Conservation (phyloP, 495 filamentous ascomycete species). For the Podospora bellae-mahoneyi region DNA sequence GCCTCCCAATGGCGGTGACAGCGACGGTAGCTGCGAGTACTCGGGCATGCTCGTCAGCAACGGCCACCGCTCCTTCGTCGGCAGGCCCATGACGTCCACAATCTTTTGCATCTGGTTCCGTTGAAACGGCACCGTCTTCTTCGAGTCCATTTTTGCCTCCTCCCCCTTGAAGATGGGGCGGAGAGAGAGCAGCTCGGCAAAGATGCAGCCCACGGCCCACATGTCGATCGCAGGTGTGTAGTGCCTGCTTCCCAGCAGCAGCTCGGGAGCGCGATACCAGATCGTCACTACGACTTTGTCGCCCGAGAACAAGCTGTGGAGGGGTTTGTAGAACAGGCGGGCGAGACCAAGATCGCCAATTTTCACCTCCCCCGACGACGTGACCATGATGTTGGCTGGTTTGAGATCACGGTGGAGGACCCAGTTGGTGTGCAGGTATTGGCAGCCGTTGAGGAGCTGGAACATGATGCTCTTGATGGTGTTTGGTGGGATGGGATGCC, state of each 20-base stretch:
- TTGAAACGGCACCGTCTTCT: conserved; percentile 96
- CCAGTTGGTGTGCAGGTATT: conserved; percentile 96
- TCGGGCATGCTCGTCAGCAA: conserved; percentile 77
- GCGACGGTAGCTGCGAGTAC: conserved; percentile 66
- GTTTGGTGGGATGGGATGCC: conserved; percentile 79
- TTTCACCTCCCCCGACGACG: conserved; percentile 79
- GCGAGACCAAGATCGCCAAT: conserved; percentile 93
- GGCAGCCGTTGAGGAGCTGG: conserved; percentile 87
- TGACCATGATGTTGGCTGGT: conserved; percentile 98
- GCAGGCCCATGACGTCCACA: conserved; percentile 88
- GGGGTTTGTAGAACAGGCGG: conserved; percentile 87
- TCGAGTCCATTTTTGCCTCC: conserved; percentile 97
- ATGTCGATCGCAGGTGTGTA: conserved; percentile 96
- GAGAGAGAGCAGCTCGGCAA: conserved; percentile 86
- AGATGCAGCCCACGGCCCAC: conserved; percentile 98
- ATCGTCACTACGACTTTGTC: conserved; percentile 99
- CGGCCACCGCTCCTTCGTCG: conserved; percentile 86
- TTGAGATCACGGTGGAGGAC: conserved; percentile 96
- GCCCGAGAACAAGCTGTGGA: conserved; percentile 84
- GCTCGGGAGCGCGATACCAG: conserved; percentile 96
- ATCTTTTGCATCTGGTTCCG: conserved; percentile 99
- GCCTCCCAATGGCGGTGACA: conserved; percentile 48
- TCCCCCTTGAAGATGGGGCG: conserved; percentile 98
- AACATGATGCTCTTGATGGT: conserved; percentile 92
- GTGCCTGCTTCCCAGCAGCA: conserved; percentile 84